Evolutionary conservation across 768 basidiomycete species (phyloP).

Genomic region (Leccinum imitatum): DNA sequence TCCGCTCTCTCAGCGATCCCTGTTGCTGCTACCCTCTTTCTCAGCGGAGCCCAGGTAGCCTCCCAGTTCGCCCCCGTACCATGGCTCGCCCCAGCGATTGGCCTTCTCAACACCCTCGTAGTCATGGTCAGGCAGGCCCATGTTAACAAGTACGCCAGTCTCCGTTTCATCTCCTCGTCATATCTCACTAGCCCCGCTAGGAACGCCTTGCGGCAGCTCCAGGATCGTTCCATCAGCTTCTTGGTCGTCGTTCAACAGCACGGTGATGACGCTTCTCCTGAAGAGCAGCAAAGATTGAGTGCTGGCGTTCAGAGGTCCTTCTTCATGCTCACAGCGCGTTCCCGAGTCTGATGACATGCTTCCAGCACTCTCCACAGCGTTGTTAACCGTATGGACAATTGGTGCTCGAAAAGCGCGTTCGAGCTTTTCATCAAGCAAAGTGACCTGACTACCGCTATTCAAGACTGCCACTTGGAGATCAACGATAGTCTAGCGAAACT

Average conservation of each 20-base stretch:
- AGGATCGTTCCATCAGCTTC: slow-evolving; percentile 46
- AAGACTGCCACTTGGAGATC: slow-evolving; percentile 44
- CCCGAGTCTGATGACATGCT: slow-evolving; percentile 7
- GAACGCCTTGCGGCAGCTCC: slow-evolving; percentile 42
- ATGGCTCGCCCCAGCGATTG: slow-evolving; percentile 43
- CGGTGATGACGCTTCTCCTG: slow-evolving; percentile 27
- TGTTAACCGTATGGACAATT: slow-evolving; percentile 41
- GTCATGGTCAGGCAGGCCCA: slow-evolving; percentile 47
- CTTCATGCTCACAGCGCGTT: not conserved
- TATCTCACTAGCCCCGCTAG: slow-evolving; percentile 24
- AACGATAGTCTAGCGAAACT: slow-evolving; percentile 48
- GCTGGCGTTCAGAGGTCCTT: slow-evolving; percentile 34
- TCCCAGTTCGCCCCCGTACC: slow-evolving; percentile 51
- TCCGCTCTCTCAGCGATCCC: slow-evolving; percentile 14
- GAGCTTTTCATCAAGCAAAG: slow-evolving; percentile 47
- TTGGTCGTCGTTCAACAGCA: slow-evolving; percentile 39
- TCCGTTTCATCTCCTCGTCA: not conserved
- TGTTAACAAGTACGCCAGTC: slow-evolving; percentile 42
- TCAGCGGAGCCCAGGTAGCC: slow-evolving; percentile 40
- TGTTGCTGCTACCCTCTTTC: slow-evolving; percentile 10
- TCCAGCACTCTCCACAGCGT: slow-evolving; percentile 37
- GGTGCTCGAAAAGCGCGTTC: slow-evolving; percentile 40
- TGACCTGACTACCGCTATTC: slow-evolving; percentile 44
- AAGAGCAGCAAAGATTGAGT: slow-evolving; percentile 34
- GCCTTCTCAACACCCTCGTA: slow-evolving; percentile 43